Evolutionary conservation across 2,329 filamentous ascomycete genomes (phyloP), one percentile per base, ranked within the genome.

Genomic region (Trichoderma guizhouense): DNA sequence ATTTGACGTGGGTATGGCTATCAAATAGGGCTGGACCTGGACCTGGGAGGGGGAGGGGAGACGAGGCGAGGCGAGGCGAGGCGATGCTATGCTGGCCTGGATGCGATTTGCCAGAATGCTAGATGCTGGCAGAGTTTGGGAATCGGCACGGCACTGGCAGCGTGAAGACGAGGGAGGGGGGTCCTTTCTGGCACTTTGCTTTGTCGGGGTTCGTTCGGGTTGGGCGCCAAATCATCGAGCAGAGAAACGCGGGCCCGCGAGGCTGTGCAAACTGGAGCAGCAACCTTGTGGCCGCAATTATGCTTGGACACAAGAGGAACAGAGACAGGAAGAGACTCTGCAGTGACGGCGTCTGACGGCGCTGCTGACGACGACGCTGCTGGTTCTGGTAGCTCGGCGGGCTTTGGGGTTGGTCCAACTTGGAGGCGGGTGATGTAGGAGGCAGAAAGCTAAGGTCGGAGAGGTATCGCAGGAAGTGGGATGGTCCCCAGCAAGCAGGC

Each of bases 141-240:
- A 70, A 63, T 57, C 30, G 71, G 47, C 53, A 58, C 55, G 64
- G 51, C 55, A 51, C 55, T 71, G 66, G 28, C 43, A 60, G 53
- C 47, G 64, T 39, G 51, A 60, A 15, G 34, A 43, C 57, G 72
- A 63, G 67, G 67, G 61, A 36, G 39, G 39, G 67, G 57, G 26
- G 15, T 12, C 36, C 47, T 53, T 71, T 43, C 39, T 69, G 66
- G 39, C 55, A 36, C 57, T 43, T 69, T 72, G 39, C 63, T 71
- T 32, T 43, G 71, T 72, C 71, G 61, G 72, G 64, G 62, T 51
- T 69, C 68, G 68, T 62, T 71, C 39, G 69, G 61, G 69, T 73
- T 71, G 63, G 72, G 72, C 63, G 72, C 63, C 72, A 73, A 73
- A 71, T 71, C 68, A 70, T 72, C 58, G 61, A 66, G 24, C 68